phyloP scores from a whole-genome alignment of 2,329 filamentous ascomycete species.

The Sordariomycetes sp. region DNA sequence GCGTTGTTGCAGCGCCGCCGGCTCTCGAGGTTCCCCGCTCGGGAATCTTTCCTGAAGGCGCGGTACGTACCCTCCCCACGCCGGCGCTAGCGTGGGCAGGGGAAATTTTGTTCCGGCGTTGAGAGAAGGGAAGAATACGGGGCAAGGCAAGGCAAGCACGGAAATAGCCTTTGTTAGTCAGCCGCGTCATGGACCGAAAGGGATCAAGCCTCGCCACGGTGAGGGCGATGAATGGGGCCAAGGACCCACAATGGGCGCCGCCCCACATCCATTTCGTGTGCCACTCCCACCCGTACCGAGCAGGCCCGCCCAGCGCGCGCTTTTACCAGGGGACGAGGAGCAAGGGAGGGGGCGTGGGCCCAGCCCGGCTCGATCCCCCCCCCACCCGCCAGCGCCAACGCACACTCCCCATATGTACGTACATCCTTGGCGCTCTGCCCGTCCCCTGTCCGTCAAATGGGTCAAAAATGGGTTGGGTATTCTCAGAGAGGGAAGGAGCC shows the following conservation, averaged over 20 bases:
- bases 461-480: conserved; percentile 12
- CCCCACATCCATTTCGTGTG: neutral
- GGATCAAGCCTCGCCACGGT: neutral
- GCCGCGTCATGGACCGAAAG: neutral
- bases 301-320: neutral
- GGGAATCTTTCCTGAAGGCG: neutral
- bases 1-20: too few species aligned
- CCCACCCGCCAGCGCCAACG: neutral
- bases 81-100: neutral
- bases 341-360: neutral
- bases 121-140: neutral
- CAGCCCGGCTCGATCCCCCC: neutral
- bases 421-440: conserved; percentile 6
- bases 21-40: too few species aligned
- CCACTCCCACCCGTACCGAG: neutral
- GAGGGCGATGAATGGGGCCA: neutral
- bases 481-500: conserved; percentile 10
- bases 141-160: too few species aligned
- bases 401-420: conserved; percentile 3
- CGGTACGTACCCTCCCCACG: neutral
- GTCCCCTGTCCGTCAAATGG: conserved; percentile 8
- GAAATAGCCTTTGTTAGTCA: neutral
- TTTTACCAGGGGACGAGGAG: neutral
- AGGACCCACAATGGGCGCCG: neutral
- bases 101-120: neutral